Conservation (phyloP, 176 grass and related monocot species). For the Luzula sylvatica region DNA sequence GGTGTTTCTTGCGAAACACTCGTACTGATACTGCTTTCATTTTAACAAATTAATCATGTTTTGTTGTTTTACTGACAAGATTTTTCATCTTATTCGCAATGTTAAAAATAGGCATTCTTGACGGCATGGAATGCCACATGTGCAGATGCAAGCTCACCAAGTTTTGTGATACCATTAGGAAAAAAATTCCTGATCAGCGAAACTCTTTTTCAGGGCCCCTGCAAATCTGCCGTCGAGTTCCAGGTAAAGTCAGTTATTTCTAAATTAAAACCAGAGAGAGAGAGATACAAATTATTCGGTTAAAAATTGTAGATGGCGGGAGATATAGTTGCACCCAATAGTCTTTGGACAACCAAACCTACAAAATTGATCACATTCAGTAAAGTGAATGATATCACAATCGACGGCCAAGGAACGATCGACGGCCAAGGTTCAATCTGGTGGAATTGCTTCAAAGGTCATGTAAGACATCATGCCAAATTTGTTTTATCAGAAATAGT, state of each 20-base stretch:
- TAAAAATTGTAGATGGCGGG: conserved; percentile 38
- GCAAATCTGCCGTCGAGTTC: conserved; percentile 26
- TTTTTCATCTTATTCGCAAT: background rate
- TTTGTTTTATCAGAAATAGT: background rate
- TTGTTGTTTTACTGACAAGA: too few species aligned
- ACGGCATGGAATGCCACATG: conserved; percentile 41
- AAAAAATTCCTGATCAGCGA: conserved; percentile 29
- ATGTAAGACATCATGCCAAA: conserved; percentile 21
- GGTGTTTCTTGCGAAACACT: too few species aligned
- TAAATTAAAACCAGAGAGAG: too few species aligned
- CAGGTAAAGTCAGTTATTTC: conserved; percentile 20
- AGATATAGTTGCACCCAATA: conserved; percentile 34
- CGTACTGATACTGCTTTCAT: too few species aligned
- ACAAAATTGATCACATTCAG: conserved; percentile 35
- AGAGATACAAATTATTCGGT: background rate
- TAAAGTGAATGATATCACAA: conserved; percentile 16
- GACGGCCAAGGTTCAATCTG: conserved; percentile 50
- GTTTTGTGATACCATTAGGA: conserved; percentile 27
- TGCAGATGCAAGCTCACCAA: background rate
- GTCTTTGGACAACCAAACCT: conserved; percentile 24
- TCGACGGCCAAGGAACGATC: conserved; percentile 41
- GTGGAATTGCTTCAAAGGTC: conserved; percentile 40
- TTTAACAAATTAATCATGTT: too few species aligned
- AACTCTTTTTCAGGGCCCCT: conserved; percentile 28
- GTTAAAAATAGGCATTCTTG: conserved; percentile 32